A percentile compares a stretch with the other conserved stretches of the same genome.
Evolutionary conservation across 495 filamentous ascomycete species (phyloP).

Genomic region (Talaromyces adpressus): DNA sequence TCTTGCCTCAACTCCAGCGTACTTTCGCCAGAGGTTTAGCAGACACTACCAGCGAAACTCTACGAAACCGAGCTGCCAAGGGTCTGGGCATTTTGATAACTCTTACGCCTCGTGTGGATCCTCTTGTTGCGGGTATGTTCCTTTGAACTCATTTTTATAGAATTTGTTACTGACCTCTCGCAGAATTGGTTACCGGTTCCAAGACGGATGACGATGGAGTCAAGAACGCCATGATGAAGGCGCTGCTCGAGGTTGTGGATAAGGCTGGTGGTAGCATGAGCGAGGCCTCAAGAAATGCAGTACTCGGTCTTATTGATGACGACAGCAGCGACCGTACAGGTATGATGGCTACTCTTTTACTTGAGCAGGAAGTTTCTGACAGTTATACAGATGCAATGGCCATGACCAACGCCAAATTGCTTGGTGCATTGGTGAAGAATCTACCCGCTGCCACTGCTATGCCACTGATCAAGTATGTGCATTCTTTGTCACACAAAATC

Average conservation of each 20-base stretch:
- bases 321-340: slow-evolving; percentile 68
- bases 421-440: slow-evolving; percentile 83
- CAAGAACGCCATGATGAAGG: slow-evolving; percentile 94
- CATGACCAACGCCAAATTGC: slow-evolving; percentile 81
- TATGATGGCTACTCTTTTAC: slow-evolving; percentile 13
- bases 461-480: slow-evolving; percentile 60
- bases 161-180: slow-evolving; percentile 17
- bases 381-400: slow-evolving; percentile 53
- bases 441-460: slow-evolving; percentile 59
- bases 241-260: slow-evolving; percentile 89
- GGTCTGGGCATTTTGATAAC: slow-evolving; percentile 94
- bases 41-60: slow-evolving; percentile 81
- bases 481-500: background rate
- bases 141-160: background rate
- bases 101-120: slow-evolving; percentile 91
- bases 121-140: slow-evolving; percentile 57
- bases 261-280: slow-evolving; percentile 94
- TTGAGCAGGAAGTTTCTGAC: slow-evolving; percentile 8
- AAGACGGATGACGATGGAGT: slow-evolving; percentile 87
- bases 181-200: slow-evolving; percentile 85
- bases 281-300: slow-evolving; percentile 72
- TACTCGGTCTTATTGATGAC: slow-evolving; percentile 80
- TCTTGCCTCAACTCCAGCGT: slow-evolving; percentile 91
- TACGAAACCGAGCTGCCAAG: slow-evolving; percentile 87
- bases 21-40: slow-evolving; percentile 95